These are phyloP conservation scores for Moesziomyces aphidis DNA, from an alignment of 1,284 basidiomycete genomes.

Conservation along the genomic window DNA sequence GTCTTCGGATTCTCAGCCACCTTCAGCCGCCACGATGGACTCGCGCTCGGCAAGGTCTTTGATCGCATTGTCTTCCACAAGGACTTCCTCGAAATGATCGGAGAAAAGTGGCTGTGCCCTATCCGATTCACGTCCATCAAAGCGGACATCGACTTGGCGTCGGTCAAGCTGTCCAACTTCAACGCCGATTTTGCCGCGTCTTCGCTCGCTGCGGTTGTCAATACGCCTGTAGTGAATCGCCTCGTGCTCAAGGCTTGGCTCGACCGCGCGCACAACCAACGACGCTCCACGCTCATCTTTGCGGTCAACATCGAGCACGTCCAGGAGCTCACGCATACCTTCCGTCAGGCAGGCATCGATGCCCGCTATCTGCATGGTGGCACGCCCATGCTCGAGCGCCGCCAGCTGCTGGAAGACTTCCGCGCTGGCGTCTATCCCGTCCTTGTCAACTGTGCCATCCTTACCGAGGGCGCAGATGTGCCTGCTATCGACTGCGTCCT, in stretches of 20 bases:
- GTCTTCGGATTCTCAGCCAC: constrained; percentile 96
- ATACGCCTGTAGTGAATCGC: constrained; percentile 57
- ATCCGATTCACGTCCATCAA: constrained; percentile 65
- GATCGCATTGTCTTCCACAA: constrained; percentile 92
- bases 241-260: constrained; percentile 64
- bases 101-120: constrained; percentile 79
- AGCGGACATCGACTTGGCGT: constrained; percentile 57
- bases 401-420: constrained; percentile 78
- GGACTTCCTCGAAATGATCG: constrained; percentile 91
- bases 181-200: constrained; percentile 52
- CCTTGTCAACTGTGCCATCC: constrained; percentile 89
- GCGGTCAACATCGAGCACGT: constrained; percentile 89
- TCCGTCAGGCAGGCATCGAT: constrained; percentile 82
- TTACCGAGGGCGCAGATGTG: constrained; percentile 70
- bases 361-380: constrained; percentile 80
- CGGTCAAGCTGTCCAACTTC: constrained; percentile 39
- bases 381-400: constrained; percentile 78
- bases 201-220: constrained; percentile 58
- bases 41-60: constrained; percentile 88
- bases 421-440: constrained; percentile 82
- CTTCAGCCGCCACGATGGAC: constrained; percentile 89
- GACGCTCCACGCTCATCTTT: constrained; percentile 90
- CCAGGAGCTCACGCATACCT: constrained; percentile 78
- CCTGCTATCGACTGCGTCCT: constrained; percentile 84
- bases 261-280: constrained; percentile 60